Base-by-base conservation (phyloP, 148 eudicot species). In the Rhododendron simsii region DNA sequence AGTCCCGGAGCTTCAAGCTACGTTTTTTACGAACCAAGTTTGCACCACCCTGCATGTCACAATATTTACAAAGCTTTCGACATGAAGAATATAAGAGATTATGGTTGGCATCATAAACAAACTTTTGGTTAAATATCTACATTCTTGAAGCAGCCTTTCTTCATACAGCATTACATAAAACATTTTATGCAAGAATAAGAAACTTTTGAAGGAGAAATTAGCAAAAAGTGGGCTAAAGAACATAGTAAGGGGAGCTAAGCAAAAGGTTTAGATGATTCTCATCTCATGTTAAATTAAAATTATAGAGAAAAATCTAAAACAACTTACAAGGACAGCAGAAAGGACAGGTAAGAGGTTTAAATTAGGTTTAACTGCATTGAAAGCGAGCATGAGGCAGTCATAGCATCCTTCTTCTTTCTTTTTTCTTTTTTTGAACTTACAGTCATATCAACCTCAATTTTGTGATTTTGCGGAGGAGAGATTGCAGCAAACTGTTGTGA, bases 1-100 rank as follows among this genome's bases (percentile, higher is more conserved):
- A 92, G 69, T 97, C 98, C 63, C 98, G 92, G 35, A 97, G 91
- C 92, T 89, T 94, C 91, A 97, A 85, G 82, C 91, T 88, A 85
- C 82, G 94, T 63, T 85, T 95, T 86, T 86, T 93, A 55, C 89
- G 87, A 47, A 91, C 88, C 71, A 90, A 33, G 77, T 94, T 95
- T 77, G 95, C 98, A 90, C 94, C 95, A 84, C 90, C 98, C 99
- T 97, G 85, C 86, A 91, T 39, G 63, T 57, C 47, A 84, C 13
- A 47, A 7, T 20, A 28, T 75, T 57, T 57, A 61, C 3, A 18
- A 81, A 20, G 23, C 35, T 26, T 63, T 69, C 7, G n/a, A 15
- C 83, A 30, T 50, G 50, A 9, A 16, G 18, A 15, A 30, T 55
- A 33, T 80, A 23, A 20, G 45, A 33, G 67, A 81, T 55, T 14